Percentiles rank a stretch among this genome's conserved stretches.
Conservation (phyloP, 345 rosid genomes). For the Iberis pinnata region DNA sequence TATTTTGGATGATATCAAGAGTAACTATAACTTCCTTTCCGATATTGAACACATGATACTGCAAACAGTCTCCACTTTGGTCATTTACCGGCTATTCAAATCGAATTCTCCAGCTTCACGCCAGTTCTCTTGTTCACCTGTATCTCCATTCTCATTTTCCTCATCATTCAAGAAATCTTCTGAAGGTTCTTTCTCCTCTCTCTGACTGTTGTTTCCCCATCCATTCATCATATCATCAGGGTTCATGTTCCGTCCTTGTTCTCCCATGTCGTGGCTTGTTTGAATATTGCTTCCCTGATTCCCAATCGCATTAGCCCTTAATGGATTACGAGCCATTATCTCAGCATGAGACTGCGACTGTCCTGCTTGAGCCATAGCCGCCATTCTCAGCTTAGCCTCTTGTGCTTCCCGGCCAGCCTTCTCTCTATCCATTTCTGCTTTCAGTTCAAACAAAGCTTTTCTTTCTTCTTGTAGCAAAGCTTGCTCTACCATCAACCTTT, state of each 20-base stretch:
- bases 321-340: conserved; percentile 62
- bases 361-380: conserved; percentile 59
- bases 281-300: conserved; percentile 50
- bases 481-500: no score
- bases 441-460: no score
- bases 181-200: conserved; percentile 90
- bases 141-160: conserved; percentile 80
- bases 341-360: conserved; percentile 68
- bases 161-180: conserved; percentile 97
- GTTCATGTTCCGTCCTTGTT: conserved; percentile 54
- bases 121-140: conserved; percentile 63
- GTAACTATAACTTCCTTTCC: no score
- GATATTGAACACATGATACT: no score
- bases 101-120: conserved; percentile 87
- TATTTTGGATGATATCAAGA: no score
- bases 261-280: conserved; percentile 63
- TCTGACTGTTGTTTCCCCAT: conserved; percentile 73
- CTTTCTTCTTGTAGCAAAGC: no score
- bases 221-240: conserved; percentile 95
- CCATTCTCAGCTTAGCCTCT: no score
- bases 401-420: no score
- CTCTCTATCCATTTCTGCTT: no score
- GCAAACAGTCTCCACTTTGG: no score
- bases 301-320: conserved; percentile 63
- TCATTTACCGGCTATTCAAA: conserved; percentile 58